These are phyloP conservation scores for Aegilops bicornis DNA, from an alignment of 176 grass and related monocot species.

Conservation along the genomic window DNA sequence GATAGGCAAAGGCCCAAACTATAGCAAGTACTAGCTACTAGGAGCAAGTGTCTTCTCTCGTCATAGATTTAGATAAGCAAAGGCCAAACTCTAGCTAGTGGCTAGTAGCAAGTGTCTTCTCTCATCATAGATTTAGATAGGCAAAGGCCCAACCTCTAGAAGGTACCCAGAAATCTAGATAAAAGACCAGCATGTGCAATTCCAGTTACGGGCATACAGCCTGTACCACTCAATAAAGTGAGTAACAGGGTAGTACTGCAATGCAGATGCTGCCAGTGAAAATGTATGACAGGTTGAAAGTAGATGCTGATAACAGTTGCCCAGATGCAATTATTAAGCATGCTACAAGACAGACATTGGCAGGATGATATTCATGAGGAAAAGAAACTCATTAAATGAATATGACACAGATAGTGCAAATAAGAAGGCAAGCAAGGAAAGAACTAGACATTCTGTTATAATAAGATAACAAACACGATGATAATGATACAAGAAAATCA, in stretches of 20 bases:
- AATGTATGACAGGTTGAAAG: constrained; percentile 4
- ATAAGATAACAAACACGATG: not conserved
- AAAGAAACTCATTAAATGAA: not conserved
- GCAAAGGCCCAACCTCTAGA: not conserved
- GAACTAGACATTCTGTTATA: not conserved
- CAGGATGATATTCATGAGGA: not conserved
- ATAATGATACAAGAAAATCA: not conserved
- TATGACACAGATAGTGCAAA: not conserved
- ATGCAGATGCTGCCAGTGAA: not conserved
- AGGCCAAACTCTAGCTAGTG: not conserved
- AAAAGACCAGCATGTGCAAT: not conserved
- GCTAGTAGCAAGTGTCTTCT: not conserved
- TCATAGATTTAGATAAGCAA: too few relatives aligned
- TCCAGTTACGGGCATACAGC: not conserved
- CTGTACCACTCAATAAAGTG: not conserved
- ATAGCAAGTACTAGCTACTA: not conserved
- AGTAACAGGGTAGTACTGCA: not conserved
- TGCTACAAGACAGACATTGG: not conserved
- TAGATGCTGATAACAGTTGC: not conserved
- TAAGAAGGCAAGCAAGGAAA: not conserved
- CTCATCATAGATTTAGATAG: not conserved
- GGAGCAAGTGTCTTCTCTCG: too few relatives aligned
- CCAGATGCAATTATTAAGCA: not conserved
- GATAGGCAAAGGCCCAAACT: constrained; percentile 19
- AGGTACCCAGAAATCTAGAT: not conserved